phyloP scores from a whole-genome alignment of 192 early-diverging fungal species.

The Cladochytrium replicatum region DNA sequence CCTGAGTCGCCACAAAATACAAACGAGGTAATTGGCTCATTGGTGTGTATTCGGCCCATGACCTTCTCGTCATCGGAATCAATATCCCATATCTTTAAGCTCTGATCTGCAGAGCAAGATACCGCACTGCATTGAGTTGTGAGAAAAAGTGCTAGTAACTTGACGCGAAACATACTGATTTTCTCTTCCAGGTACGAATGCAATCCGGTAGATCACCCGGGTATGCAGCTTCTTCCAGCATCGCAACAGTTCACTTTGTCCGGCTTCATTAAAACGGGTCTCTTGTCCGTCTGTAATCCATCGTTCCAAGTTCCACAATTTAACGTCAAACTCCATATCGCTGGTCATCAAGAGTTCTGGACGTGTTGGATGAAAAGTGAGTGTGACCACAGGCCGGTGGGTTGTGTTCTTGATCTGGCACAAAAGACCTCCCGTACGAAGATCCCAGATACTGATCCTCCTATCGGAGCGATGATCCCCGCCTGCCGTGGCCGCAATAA shows the following conservation, averaged over 20 bases:
- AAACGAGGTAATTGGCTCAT: conserved; percentile 51
- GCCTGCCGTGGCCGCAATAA: conserved; percentile 36
- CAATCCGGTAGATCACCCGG: conserved; percentile 33
- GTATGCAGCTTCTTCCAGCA: conserved; percentile 43
- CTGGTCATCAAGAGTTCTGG: conserved; percentile 26
- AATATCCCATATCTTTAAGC: conserved; percentile 41
- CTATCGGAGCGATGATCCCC: conserved; percentile 34
- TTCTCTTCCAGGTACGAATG: conserved; percentile 29
- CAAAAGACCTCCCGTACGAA: conserved; percentile 21
- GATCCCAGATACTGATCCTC: conserved; percentile 42
- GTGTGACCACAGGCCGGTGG: conserved; percentile 29
- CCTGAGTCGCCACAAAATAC: conserved; percentile 30
- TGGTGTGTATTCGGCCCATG: conserved; percentile 33
- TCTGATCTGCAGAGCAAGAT: conserved; percentile 47
- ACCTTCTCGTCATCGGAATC: conserved; percentile 2
- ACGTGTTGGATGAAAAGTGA: conserved; percentile 32
- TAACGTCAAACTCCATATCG: conserved; percentile 52
- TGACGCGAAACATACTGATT: conserved; percentile 18
- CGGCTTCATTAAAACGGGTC: background rate
- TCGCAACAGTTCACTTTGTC: conserved; percentile 10
- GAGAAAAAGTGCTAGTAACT: conserved; percentile 4
- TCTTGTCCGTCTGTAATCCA: background rate
- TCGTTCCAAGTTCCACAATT: conserved; percentile 44
- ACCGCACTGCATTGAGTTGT: conserved; percentile 22
- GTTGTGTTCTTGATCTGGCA: conserved; percentile 39